phyloP scores from a whole-genome alignment of 2,329 filamentous ascomycete genomes.

The Ophiosphaerella herpotricha region DNA sequence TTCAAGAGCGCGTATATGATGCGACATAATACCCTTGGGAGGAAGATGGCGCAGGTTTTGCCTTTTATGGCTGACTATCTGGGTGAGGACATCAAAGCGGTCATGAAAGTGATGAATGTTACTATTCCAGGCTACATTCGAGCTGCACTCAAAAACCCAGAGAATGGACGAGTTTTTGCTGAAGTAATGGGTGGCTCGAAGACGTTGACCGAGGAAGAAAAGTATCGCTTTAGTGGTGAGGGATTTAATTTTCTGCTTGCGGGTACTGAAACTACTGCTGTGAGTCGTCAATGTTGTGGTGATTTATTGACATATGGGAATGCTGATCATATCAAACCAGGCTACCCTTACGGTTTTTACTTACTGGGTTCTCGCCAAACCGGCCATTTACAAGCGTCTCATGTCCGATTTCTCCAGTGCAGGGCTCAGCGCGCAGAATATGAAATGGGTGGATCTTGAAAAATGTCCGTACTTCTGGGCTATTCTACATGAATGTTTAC shows the following conservation, averaged over 20 bases:
- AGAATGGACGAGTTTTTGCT: conserved; percentile 31
- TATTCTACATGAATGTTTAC: conserved; percentile 41
- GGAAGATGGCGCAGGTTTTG: conserved; percentile 29
- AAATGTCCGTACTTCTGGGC: conserved; percentile 40
- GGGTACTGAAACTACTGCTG: conserved; percentile 32
- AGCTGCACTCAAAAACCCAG: conserved; percentile 27
- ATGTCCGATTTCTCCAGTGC: conserved; percentile 24
- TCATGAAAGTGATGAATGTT: conserved; percentile 33
- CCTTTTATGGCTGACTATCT: conserved; percentile 33
- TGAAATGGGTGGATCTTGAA: conserved; percentile 30
- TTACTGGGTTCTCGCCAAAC: conserved; percentile 42
- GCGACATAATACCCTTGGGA: conserved; percentile 28
- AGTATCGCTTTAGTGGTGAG: conserved; percentile 28
- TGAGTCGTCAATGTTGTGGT: conserved; percentile 7
- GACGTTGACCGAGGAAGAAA: conserved; percentile 25
- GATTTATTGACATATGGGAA: neutral
- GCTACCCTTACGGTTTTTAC: conserved; percentile 38
- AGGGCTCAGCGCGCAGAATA: conserved; percentile 12
- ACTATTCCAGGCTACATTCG: conserved; percentile 29
- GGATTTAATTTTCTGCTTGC: conserved; percentile 33
- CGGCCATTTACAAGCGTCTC: conserved; percentile 22
- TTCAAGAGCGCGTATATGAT: conserved; percentile 35
- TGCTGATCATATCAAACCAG: conserved; percentile 3
- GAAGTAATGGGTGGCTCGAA: conserved; percentile 26
- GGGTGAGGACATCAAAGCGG: conserved; percentile 30